These are phyloP conservation scores for Mycena amicta DNA, from an alignment of 768 basidiomycete genomes.

Conservation along the genomic window DNA sequence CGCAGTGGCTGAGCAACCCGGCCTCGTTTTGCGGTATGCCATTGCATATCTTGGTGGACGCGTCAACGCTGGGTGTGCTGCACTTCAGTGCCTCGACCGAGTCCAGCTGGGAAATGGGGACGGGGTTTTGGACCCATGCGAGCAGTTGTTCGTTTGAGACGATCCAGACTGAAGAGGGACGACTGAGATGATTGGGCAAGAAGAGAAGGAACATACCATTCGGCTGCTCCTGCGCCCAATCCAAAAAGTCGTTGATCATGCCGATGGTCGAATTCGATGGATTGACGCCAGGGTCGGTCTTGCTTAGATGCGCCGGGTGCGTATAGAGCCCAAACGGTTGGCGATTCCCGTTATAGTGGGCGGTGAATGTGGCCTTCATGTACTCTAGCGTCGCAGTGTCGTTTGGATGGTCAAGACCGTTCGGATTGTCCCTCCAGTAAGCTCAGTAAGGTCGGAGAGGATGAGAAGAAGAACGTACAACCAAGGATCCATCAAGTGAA, in stretches of 20 bases:
- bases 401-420: conserved; percentile 52
- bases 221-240: conserved; percentile 75
- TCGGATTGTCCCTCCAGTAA: conserved; percentile 44
- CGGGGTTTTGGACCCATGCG: conserved; percentile 73
- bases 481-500: conserved; percentile 85
- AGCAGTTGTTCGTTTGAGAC: conserved; percentile 72
- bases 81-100: conserved; percentile 60
- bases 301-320: conserved; percentile 67
- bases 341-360: conserved; percentile 72
- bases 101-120: conserved; percentile 62
- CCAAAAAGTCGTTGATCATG: conserved; percentile 80
- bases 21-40: conserved; percentile 70
- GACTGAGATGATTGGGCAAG: too few relatives aligned
- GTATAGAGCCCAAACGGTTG: conserved; percentile 83
- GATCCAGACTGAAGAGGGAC: conserved; percentile 80
- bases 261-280: conserved; percentile 55
- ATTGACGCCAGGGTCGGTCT: conserved; percentile 60
- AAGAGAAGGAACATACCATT: conserved; percentile 50
- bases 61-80: conserved; percentile 58
- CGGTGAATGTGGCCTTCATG: conserved; percentile 74
- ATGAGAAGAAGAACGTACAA: conserved; percentile 28
- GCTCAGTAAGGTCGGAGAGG: neutral
- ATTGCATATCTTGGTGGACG: conserved; percentile 67
- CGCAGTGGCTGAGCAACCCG: conserved; percentile 61
- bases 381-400: conserved; percentile 67